Base-by-base conservation (phyloP, 345 rosid genomes). In the Litchi chinensis region DNA sequence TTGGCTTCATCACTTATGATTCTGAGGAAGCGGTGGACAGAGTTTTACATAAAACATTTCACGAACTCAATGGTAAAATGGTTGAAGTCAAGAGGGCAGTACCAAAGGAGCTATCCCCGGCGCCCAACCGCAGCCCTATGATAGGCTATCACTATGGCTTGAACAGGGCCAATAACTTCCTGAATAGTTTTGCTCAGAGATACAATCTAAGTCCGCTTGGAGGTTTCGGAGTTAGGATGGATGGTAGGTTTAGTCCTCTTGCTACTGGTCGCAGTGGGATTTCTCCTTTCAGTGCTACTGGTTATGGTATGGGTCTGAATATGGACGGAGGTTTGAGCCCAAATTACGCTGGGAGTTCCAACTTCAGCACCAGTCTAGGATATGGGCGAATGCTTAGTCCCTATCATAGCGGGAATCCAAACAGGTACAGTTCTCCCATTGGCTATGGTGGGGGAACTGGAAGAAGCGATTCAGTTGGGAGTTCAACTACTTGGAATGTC, bases 61-160 rank as follows among this genome's bases (percentile, higher is more conserved):
- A 96, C 48, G 99, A 96, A 85, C 93, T 96, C 28, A 96, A 96
- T 46, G 98, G 98, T 63, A 96, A 96, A 86, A 88, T 93, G 97
- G 98, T 96, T 16, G 99, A 96, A 91, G 99, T 96, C 78, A 96
- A 96, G 91, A 88, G 93, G 82, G 99, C 98, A 41, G 97, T 96
- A 65, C 99, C 98, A 26, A 96, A 93, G 81, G 99, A 96, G 85
- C 89, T 85, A 18, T 87, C 97, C 8, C 89, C 91, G 1, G 89
- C 87, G 77, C 91, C 92, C 71, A 86, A 60, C 73, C 94, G 97
- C 65, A 91, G 92, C 85, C 93, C 95, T 63, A 64, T 91, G 59
- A 75, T 87, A 19, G 98, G 93, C 39, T 91, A 87, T 78, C 90
- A 90, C 85, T 87, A 86, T 76, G 90, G 92, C 75, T 80, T 91